Base-by-base conservation (phyloP, 108 stramenopile genomes). In the Pseudonitzschia multiseries region DNA sequence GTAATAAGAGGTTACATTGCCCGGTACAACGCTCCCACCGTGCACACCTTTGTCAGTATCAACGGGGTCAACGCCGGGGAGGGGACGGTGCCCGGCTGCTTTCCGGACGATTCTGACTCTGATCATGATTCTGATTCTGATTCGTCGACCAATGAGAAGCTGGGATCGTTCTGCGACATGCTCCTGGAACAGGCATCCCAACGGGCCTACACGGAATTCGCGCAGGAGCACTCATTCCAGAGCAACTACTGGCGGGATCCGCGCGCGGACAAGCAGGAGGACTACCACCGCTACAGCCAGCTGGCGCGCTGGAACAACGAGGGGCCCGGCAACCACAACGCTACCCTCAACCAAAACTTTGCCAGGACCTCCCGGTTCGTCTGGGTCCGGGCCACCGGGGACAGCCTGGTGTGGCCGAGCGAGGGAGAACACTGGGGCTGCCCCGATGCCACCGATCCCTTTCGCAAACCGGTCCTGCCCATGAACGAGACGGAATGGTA, bases 361-460 rank as follows among this genome's bases (percentile, higher is more conserved):
- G 70, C 71, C 40, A 83, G 73, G 64, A 85, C 87, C 15, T 46
- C 73, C 14, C 76, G 80, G 57, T 86, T 89, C 74, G 82, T 90
- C 6, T 86, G 88, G 87, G 66, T 90, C 69, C 33, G 83, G 72
- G 93, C 87, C 18, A 77, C 69, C 14, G 46, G 84, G 50, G 93
- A 93, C 81, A 72, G 68, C n/a, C 79, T 89, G 74, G 89, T 93
- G 41, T 89, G 84, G 84, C 93, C 93, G 52, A 71, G 75, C 42
- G 88, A 90, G 73, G 87, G 89, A 51, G 93, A 90, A 54, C 86
- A 87, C 43, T 93, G 88, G 83, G 89, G 86, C 15, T 83, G 80
- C 36, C 83, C 85, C 4, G 83, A 90, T 67, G 71, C 80, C 20
- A 40, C 72, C 9, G 76, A 83, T 74, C 86, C 86, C 1, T 87